phyloP scores from a whole-genome alignment of 169 alveolate genomes.

The Fabrea salina region DNA sequence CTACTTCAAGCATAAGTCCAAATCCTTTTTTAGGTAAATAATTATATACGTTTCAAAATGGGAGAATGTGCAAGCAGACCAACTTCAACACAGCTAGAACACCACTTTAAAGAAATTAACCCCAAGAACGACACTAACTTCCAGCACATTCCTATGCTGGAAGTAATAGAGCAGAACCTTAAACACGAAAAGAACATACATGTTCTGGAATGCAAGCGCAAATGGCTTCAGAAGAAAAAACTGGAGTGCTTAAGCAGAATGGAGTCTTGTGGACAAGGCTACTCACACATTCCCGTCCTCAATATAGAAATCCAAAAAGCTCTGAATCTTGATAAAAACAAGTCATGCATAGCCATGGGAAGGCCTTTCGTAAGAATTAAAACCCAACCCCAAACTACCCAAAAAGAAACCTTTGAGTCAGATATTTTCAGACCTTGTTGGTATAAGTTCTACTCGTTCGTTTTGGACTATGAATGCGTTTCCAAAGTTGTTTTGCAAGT shows the following conservation, averaged over 20 bases:
- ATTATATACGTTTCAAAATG: not conserved
- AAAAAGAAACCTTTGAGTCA: conserved; percentile 5
- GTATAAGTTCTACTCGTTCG: not conserved
- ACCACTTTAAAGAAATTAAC: not conserved
- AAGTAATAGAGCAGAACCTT: not conserved
- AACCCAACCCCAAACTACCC: not conserved
- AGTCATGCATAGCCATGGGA: not conserved
- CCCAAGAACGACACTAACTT: conserved; percentile 1
- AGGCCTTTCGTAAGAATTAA: not conserved
- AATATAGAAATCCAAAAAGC: conserved; percentile 23
- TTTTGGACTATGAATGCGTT: not conserved
- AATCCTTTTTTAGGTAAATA: not conserved
- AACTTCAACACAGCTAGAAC: not conserved
- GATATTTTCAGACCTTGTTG: conserved; percentile 12
- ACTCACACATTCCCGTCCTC: not conserved
- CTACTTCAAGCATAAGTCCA: too few species aligned
- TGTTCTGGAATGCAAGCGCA: not conserved
- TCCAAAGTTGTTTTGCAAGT: not conserved
- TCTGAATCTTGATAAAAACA: not conserved
- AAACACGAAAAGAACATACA: not conserved
- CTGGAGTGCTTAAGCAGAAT: not conserved
- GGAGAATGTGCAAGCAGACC: conserved; percentile 21
- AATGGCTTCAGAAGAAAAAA: not conserved
- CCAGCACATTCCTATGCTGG: not conserved
- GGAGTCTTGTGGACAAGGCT: not conserved